Evolutionary conservation across 805 yeast species (phyloP).

Genomic region (Phaffomyces thermotolerans): DNA sequence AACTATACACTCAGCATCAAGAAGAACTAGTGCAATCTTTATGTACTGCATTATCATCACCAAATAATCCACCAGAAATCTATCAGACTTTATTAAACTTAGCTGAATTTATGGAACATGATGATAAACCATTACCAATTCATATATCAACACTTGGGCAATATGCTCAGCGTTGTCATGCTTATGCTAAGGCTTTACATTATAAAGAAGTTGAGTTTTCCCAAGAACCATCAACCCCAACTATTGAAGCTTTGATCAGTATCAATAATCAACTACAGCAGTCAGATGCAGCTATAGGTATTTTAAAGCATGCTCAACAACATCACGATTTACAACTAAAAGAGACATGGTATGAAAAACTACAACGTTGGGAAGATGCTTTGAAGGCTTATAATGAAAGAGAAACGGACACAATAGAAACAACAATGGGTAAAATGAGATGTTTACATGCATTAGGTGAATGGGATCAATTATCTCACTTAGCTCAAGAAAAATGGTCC

Average conservation of each 20-base stretch:
- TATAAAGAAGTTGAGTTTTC: constrained; percentile 93
- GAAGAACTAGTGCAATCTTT: constrained; percentile 82
- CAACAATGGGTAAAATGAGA: constrained; percentile 96
- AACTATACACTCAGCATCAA: constrained; percentile 79
- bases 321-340: constrained; percentile 86
- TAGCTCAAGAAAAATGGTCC: constrained; percentile 84
- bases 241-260: constrained; percentile 85
- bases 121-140: constrained; percentile 88
- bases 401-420: constrained; percentile 70
- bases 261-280: constrained; percentile 94
- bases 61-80: constrained; percentile 92
- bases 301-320: constrained; percentile 86
- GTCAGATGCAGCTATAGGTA: constrained; percentile 96
- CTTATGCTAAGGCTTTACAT: constrained; percentile 94
- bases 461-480: constrained; percentile 86
- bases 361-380: constrained; percentile 98
- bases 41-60: constrained; percentile 80
- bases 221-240: constrained; percentile 85
- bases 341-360: constrained; percentile 96
- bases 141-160: constrained; percentile 85
- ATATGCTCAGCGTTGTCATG: constrained; percentile 93
- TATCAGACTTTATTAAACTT: constrained; percentile 82
- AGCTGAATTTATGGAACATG: constrained; percentile 97
- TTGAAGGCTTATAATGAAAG: constrained; percentile 81
- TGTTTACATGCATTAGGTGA: constrained; percentile 98